Percentiles rank a stretch among this genome's conserved stretches.
These are phyloP conservation scores for Esteya vermicola DNA, from an alignment of 2,329 filamentous ascomycete species.

Conservation along the genomic window DNA sequence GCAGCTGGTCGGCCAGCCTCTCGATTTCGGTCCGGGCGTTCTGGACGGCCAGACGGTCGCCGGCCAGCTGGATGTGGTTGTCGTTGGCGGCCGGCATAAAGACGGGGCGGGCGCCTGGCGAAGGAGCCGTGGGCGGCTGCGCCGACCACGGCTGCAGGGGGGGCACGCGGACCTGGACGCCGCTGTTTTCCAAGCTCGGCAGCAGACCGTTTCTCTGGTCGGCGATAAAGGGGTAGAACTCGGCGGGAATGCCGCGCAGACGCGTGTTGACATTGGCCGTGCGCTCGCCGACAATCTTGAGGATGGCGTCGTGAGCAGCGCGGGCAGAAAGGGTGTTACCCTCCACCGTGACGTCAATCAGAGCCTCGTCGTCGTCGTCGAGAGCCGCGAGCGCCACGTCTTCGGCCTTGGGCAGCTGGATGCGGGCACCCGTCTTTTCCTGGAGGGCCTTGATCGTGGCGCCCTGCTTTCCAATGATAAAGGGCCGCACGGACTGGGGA, in stretches of 20 bases:
- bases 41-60: conserved; percentile 72
- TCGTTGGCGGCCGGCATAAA: conserved; percentile 59
- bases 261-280: conserved; percentile 70
- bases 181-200: conserved; percentile 56
- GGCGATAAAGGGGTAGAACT: conserved; percentile 92
- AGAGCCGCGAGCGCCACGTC: conserved; percentile 38
- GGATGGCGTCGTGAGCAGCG: conserved; percentile 69
- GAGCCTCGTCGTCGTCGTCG: conserved; percentile 67
- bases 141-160: conserved; percentile 63
- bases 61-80: conserved; percentile 70
- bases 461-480: conserved; percentile 88
- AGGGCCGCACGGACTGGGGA: conserved; percentile 67
- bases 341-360: conserved; percentile 77
- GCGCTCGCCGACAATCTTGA: conserved; percentile 76
- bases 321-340: conserved; percentile 82
- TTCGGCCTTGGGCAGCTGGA: conserved; percentile 76
- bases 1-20: conserved; percentile 60
- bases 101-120: conserved; percentile 48
- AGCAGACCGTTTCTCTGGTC: conserved; percentile 59
- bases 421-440: conserved; percentile 76
- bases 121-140: conserved; percentile 48
- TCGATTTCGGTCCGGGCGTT: conserved; percentile 71
- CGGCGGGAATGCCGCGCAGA: conserved; percentile 70
- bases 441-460: conserved; percentile 81
- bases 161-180: conserved; percentile 71